Conservation (phyloP, 2,329 filamentous ascomycete genomes). For the Chaetomium olivaceum region DNA sequence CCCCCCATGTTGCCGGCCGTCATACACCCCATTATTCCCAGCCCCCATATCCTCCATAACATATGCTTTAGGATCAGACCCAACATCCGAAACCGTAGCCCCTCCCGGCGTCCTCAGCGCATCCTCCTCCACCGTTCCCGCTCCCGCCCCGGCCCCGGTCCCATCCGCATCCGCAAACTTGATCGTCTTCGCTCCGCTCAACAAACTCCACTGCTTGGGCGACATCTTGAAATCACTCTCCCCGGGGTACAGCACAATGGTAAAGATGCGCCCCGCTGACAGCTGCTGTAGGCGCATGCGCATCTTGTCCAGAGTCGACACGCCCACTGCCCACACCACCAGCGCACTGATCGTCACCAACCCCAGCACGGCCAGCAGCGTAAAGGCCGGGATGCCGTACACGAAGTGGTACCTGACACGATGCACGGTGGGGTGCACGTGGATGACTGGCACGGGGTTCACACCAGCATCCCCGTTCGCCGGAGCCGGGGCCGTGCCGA, state of each 20-base stretch:
- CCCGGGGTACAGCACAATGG: conserved; percentile 27
- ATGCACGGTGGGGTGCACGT: conserved; percentile 32
- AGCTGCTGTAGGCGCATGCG: conserved; percentile 26
- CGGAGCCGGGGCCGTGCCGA: too few species aligned
- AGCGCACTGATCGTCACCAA: background rate
- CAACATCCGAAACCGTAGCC: background rate
- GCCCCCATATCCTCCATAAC: background rate
- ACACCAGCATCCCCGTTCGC: too few species aligned
- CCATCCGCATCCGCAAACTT: conserved; percentile 3
- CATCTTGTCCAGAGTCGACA: conserved; percentile 5
- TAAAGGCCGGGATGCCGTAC: conserved; percentile 39
- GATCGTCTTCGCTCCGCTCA: conserved; percentile 15
- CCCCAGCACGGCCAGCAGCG: conserved; percentile 10
- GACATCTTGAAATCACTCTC: conserved; percentile 25
- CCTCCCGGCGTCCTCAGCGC: background rate
- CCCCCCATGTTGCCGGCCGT: background rate
- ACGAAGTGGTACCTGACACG: conserved; percentile 38
- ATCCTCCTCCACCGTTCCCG: background rate
- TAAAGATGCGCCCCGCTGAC: conserved; percentile 27
- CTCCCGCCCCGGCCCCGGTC: background rate
- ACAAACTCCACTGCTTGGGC: conserved; percentile 22
- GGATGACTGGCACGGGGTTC: conserved; percentile 14
- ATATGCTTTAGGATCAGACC: background rate
- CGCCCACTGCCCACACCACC: background rate
- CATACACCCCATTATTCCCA: background rate